Conservation (phyloP, 805 yeast genomes). For the Candida xiaguanensis region DNA sequence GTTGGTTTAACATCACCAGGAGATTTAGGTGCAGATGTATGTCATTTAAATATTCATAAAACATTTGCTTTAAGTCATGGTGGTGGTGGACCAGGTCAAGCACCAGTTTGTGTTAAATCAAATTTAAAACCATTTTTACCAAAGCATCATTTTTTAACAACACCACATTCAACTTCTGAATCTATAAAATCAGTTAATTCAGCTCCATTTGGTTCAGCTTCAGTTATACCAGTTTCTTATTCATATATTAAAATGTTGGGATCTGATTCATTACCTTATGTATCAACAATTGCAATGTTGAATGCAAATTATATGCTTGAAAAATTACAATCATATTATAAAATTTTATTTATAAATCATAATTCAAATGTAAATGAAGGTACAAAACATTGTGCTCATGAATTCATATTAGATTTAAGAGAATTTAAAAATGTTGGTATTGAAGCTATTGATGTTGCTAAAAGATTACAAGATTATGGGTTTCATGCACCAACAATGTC, state of each 20-base stretch:
- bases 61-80: conserved; percentile 98
- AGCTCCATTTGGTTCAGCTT: conserved; percentile 95
- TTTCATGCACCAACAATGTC: conserved; percentile 99
- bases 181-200: conserved; percentile 78
- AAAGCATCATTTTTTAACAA: conserved; percentile 57
- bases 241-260: conserved; percentile 95
- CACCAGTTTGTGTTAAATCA: conserved; percentile 89
- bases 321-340: conserved; percentile 65
- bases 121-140: conserved; percentile 85
- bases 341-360: conserved; percentile 68
- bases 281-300: conserved; percentile 87
- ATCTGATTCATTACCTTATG: conserved; percentile 72
- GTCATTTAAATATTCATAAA: conserved; percentile 94
- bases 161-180: conserved; percentile 45
- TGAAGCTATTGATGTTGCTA: conserved; percentile 95
- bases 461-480: conserved; percentile 95
- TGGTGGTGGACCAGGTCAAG: conserved; percentile 99
- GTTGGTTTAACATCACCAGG: conserved; percentile 97
- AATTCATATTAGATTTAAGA: conserved; percentile 88
- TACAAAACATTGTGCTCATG: conserved; percentile 88
- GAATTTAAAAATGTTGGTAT: conserved; percentile 75
- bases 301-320: conserved; percentile 95
- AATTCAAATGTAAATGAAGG: conserved; percentile 27
- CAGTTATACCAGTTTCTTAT: conserved; percentile 89
- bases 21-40: conserved; percentile 96